Base-by-base conservation (phyloP, 2,329 filamentous ascomycete genomes). In the Chalara sp. region DNA sequence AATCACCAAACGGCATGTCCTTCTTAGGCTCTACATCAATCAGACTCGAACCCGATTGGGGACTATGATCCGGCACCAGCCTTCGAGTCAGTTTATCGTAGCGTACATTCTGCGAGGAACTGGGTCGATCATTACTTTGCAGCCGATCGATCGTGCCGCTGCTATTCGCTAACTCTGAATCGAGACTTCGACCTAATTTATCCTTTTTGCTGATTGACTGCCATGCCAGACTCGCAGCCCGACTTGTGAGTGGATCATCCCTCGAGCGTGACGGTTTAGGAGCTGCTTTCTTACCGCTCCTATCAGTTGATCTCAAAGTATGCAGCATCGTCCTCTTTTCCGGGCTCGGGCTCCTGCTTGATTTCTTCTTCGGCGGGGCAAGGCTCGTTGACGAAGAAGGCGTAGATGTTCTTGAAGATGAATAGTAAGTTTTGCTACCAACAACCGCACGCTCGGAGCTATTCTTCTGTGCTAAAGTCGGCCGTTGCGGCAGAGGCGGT, bases 191-290 rank as follows among this genome's bases (percentile, higher is more conserved):
- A 21, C 60, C 61, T 31, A 62, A 53, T 53, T 51, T 60, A 45
- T 64, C 64, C 47, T 54, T 61, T 48, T 53, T 61, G n/a, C 51
- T 50, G n/a, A 58, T 39, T 32, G 63, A 62, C 44, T 61, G 57
- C 62, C 83, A 86, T 32, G 83, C 83, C 48, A 85, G 62, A 3
- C 78, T 80, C 30, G 83, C 83, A 40, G 83, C 83, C 61, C 81
- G 83, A 64, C 75, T 84, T 10, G 81, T 76, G 1, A 80, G 73
- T 6, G 71, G 70, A 12, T 69, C 76, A 49, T 80, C 79, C 66
- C 49, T 56, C 12, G 51, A 40, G 41, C 56, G 63, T 32, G 72
- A 54, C 3, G 70, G 63, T 46, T 72, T 71, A 29, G 57, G 53
- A 43, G 52, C 57, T 32, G 54, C 50, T 52, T 70, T 76, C 58